A percentile compares a stretch with the other conserved stretches of the same genome.
Conservation (phyloP, 768 basidiomycete species). For the Agaricus subrufescens region DNA sequence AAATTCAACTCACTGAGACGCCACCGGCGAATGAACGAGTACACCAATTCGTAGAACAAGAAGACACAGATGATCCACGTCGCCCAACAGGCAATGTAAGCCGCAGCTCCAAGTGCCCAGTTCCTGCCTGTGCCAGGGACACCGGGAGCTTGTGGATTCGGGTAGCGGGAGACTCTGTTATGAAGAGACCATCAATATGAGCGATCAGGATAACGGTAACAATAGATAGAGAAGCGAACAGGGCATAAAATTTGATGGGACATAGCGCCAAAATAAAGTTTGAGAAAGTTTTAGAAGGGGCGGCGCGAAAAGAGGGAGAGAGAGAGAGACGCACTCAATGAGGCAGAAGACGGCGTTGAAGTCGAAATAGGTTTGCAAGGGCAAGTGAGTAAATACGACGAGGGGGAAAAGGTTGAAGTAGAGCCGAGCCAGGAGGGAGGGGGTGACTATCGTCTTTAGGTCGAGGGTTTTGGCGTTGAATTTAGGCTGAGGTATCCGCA, state of each 20-base stretch:
- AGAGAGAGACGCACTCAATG: conserved; percentile 60
- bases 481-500: conserved; percentile 46
- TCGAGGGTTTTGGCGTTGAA: conserved; percentile 69
- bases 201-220: neutral
- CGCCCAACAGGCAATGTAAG: conserved; percentile 79
- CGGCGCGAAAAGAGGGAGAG: conserved; percentile 7
- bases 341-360: conserved; percentile 85
- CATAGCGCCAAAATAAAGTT: conserved; percentile 1
- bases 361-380: conserved; percentile 81
- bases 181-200: conserved; percentile 3
- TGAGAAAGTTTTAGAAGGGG: neutral
- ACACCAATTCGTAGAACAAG: conserved; percentile 72
- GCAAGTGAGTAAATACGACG: conserved; percentile 65
- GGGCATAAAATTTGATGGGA: conserved; percentile 4
- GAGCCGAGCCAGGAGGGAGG: conserved; percentile 46
- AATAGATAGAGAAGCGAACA: neutral
- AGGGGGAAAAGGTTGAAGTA: conserved; percentile 72
- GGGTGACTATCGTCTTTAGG: conserved; percentile 61
- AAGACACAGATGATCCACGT: conserved; percentile 71
- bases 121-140: conserved; percentile 61
- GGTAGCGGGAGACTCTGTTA: conserved; percentile 66
- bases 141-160: conserved; percentile 56
- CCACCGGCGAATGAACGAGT: conserved; percentile 73
- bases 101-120: conserved; percentile 80
- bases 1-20: conserved; percentile 62